Evolutionary conservation across 202 grass and related monocot species (phyloP).

Genomic region (Eragrostis tef): DNA sequence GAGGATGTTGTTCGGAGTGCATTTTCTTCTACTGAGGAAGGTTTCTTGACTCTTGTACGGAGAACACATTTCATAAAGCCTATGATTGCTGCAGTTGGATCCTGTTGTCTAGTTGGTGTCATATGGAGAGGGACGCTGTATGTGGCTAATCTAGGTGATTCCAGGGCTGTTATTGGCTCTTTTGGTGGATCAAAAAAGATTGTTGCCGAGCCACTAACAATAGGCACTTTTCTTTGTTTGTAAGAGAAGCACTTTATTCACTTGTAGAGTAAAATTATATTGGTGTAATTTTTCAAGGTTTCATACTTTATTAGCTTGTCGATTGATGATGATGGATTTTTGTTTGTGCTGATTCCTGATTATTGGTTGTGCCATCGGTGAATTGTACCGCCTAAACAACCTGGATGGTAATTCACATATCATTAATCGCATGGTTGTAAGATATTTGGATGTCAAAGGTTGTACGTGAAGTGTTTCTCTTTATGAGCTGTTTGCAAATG

Average conservation of each 20-base stretch:
- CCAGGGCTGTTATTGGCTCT: slow-evolving; percentile 65
- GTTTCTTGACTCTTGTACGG: slow-evolving; percentile 67
- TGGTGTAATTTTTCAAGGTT: not conserved
- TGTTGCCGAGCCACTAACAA: slow-evolving; percentile 64
- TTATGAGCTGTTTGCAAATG: not conserved
- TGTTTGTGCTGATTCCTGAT: not conserved
- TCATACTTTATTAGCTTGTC: not conserved
- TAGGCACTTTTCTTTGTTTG: no score
- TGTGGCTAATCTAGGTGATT: slow-evolving; percentile 83
- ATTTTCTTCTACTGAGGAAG: slow-evolving; percentile 73
- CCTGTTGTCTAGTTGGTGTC: slow-evolving; percentile 76
- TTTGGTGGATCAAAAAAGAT: slow-evolving; percentile 65
- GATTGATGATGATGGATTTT: not conserved
- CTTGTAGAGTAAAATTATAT: not conserved
- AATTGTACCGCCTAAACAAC: not conserved
- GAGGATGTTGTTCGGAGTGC: slow-evolving; percentile 72
- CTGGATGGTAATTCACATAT: not conserved
- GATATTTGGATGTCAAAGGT: not conserved
- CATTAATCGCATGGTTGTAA: not conserved
- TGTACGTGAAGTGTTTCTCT: not conserved
- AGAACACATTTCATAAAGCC: slow-evolving; percentile 71
- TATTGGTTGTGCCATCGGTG: not conserved
- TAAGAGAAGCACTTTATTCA: not conserved
- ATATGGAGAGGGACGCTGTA: slow-evolving; percentile 70
- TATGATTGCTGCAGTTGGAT: slow-evolving; percentile 74